Evolutionary conservation across 2,329 filamentous ascomycete genomes (phyloP), one percentile per base, ranked within the genome.

Genomic region (Nannizziopsis arthrosporioides): DNA sequence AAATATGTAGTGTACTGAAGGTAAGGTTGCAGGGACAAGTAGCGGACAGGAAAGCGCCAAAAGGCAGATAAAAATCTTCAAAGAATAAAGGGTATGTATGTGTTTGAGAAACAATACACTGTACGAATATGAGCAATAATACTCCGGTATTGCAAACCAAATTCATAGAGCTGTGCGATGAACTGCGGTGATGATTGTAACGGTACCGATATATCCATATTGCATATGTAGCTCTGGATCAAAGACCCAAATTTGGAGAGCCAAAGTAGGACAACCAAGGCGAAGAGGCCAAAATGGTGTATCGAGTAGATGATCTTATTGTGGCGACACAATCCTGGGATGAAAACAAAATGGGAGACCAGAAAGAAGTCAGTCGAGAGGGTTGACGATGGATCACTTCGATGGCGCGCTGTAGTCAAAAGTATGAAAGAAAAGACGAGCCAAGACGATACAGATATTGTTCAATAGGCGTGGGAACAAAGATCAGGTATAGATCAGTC

Each of bases 11-110:
- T 9, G 18, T 11, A 30, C 9, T 10, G 35, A 37, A 12, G 31
- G 7, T 27, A 30, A 40, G n/a, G 10, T 36, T 42, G 32, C 11
- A 42, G 35, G 15, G 17, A 22, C 22, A 27, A 17, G 22, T 27
- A 27, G 17, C 18, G 17, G 30, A 35, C 38, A 27, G 19, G 31
- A 38, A 17, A 45, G 18, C 36, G 36, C 31, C 40, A 11, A 45
- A 27, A 31, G 45, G 15, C 5, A 31, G 22, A 6, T 17, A 43
- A 22, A 43, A 39, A 41, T 44, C 7, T 17, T 44, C 42, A 36
- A 39, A 41, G 47, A 44, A 38, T 49, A 40, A 18, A 34, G 39
- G 11, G 27, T 35, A 18, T 39, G 10, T 39, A 46, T 46, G 44
- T 40, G 34, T 30, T 37, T 15, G 19, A 12, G 22, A 34, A 46